These are phyloP conservation scores for Corinectria fuckeliana DNA, from an alignment of 2,329 filamentous ascomycete genomes.

Conservation along the genomic window DNA sequence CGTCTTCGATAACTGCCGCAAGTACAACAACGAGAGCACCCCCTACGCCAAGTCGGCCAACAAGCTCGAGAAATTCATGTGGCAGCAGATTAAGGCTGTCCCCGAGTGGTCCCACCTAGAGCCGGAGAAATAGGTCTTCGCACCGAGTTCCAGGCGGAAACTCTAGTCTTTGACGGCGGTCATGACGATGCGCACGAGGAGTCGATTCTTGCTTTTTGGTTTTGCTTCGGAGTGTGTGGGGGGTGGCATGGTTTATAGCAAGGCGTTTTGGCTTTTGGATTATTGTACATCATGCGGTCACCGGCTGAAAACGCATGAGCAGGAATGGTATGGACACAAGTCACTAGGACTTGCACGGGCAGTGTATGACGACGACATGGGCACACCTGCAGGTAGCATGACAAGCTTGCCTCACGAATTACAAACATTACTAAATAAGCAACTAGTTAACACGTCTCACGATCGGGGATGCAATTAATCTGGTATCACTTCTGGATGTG, in stretches of 20 bases:
- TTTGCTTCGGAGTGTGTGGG: not conserved
- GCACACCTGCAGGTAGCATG: not conserved
- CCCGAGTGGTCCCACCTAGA: conserved; percentile 85
- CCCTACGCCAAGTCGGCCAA: conserved; percentile 95
- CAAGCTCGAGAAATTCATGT: conserved; percentile 94
- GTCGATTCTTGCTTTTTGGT: not conserved
- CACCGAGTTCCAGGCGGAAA: conserved; percentile 20
- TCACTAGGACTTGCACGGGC: not conserved
- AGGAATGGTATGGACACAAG: not conserved
- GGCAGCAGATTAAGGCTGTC: conserved; percentile 87
- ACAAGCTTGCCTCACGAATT: not conserved
- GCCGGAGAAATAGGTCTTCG: conserved; percentile 49
- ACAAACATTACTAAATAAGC: not conserved
- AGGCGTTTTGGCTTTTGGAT: conserved; percentile 28
- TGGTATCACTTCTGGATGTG: not conserved
- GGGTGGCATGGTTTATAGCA: conserved; percentile 6
- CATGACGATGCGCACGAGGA: conserved; percentile 3
- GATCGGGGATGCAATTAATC: not conserved
- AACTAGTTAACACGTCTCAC: not conserved
- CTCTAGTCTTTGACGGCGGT: conserved; percentile 14
- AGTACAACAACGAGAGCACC: conserved; percentile 95
- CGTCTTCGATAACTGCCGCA: conserved; percentile 92
- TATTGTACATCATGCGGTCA: not conserved
- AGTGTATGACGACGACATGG: not conserved
- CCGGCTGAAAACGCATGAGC: not conserved